Conservation (phyloP, 805 yeast species). For the Brettanomyces bruxellensis region DNA sequence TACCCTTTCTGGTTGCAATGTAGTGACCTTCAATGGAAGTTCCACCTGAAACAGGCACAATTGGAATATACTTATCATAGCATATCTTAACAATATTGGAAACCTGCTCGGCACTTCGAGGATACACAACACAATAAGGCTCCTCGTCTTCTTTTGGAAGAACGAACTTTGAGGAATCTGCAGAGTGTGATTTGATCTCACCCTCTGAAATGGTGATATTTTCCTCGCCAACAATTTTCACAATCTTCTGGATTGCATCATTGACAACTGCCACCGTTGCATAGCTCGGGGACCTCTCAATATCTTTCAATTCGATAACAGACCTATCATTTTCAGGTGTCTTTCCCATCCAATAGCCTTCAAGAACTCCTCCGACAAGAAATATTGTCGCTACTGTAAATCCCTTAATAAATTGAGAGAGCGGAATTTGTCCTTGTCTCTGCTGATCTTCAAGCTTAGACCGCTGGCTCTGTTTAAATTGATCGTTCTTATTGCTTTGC, state of each 20-base stretch:
- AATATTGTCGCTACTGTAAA: conserved; percentile 2
- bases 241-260: conserved; percentile 29
- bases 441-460: neutral
- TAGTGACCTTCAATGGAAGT: conserved; percentile 76
- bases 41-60: conserved; percentile 69
- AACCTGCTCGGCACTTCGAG: conserved; percentile 56
- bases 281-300: neutral
- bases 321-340: conserved; percentile 1
- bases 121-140: conserved; percentile 46
- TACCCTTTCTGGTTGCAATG: conserved; percentile 57
- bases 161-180: conserved; percentile 25
- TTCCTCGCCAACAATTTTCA: conserved; percentile 42
- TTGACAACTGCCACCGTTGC: conserved; percentile 1
- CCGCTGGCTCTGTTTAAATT: too few species aligned
- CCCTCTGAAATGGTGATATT: conserved; percentile 33
- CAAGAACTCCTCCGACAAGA: conserved; percentile 1
- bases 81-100: conserved; percentile 56
- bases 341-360: conserved; percentile 1
- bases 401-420: neutral
- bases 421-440: neutral
- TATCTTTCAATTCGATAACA: neutral
- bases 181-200: conserved; percentile 23
- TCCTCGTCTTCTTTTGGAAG: conserved; percentile 20
- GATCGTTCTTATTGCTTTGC: neutral
- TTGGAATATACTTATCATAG: conserved; percentile 53